These are phyloP conservation scores for Colletotrichum zoysiae DNA, from an alignment of 2,329 filamentous ascomycete species.

Conservation along the genomic window DNA sequence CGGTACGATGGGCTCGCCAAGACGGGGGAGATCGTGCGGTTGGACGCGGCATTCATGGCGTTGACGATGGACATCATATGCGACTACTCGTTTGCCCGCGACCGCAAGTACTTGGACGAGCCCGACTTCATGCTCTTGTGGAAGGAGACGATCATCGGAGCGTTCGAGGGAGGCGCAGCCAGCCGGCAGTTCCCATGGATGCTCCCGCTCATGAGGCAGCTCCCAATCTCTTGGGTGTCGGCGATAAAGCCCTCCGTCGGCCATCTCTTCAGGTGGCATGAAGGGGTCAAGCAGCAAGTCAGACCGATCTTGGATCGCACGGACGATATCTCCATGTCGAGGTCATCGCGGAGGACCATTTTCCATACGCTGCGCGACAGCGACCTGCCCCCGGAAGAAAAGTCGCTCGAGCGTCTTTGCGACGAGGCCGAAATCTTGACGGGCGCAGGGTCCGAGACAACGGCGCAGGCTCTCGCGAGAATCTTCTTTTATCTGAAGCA, in stretches of 20 bases:
- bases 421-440: conserved; percentile 54
- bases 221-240: conserved; percentile 35
- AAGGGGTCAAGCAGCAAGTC: conserved; percentile 33
- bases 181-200: conserved; percentile 42
- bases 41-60: conserved; percentile 45
- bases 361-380: conserved; percentile 51
- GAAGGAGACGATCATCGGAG: conserved; percentile 43
- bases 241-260: conserved; percentile 40
- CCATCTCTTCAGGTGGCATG: conserved; percentile 40
- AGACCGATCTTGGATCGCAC: conserved; percentile 21
- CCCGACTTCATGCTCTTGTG: conserved; percentile 45
- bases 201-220: conserved; percentile 41
- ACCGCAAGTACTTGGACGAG: conserved; percentile 49
- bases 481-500: conserved; percentile 50
- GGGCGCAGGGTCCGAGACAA: conserved; percentile 67
- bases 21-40: conserved; percentile 37
- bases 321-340: background rate
- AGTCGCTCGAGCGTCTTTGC: conserved; percentile 41
- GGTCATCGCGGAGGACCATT: conserved; percentile 45
- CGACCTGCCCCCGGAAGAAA: conserved; percentile 39
- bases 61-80: conserved; percentile 53
- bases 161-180: conserved; percentile 39
- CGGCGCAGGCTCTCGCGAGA: conserved; percentile 52
- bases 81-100: conserved; percentile 51
- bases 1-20: conserved; percentile 48